These are phyloP conservation scores for Psilocybe mexicana DNA, from an alignment of 1,284 basidiomycete genomes.

Conservation along the genomic window DNA sequence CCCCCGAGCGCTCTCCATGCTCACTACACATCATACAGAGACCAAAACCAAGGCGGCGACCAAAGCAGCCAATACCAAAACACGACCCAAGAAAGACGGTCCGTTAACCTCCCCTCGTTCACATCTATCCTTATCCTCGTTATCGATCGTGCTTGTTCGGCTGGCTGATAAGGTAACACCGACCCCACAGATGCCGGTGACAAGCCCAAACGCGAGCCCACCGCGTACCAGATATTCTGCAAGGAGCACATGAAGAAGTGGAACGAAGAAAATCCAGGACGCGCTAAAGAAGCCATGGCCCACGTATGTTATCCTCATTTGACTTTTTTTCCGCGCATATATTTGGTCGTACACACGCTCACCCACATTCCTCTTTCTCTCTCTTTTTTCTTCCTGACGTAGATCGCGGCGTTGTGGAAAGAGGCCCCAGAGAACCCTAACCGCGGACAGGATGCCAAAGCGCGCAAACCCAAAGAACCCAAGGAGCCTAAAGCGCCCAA, in stretches of 20 bases:
- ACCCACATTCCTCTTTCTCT: background rate
- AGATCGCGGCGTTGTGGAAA: slow-evolving; percentile 57
- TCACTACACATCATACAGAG: slow-evolving; percentile 28
- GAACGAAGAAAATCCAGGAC: slow-evolving; percentile 51
- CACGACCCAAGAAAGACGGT: slow-evolving; percentile 28
- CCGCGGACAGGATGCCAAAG: slow-evolving; percentile 47
- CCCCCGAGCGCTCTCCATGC: background rate
- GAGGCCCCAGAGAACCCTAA: slow-evolving; percentile 62
- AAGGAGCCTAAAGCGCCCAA: slow-evolving; percentile 28
- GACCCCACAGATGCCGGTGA: slow-evolving; percentile 25
- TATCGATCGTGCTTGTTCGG: background rate
- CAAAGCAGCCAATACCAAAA: slow-evolving; percentile 46
- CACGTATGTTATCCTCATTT: slow-evolving; percentile 36
- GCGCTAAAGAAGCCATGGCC: slow-evolving; percentile 52
- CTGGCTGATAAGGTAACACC: slow-evolving; percentile 26
- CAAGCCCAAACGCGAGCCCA: slow-evolving; percentile 54
- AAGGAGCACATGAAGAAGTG: slow-evolving; percentile 53
- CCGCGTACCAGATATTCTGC: slow-evolving; percentile 56
- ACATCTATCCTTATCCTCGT: background rate
- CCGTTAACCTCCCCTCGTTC: background rate
- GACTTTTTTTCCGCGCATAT: background rate
- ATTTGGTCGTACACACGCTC: background rate
- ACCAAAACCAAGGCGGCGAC: slow-evolving; percentile 54
- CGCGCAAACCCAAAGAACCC: slow-evolving; percentile 38
- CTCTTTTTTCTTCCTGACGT: background rate